Evolutionary conservation across 306 rosid genomes (phyloP).

Genomic region (Mimosa bimucronata): DNA sequence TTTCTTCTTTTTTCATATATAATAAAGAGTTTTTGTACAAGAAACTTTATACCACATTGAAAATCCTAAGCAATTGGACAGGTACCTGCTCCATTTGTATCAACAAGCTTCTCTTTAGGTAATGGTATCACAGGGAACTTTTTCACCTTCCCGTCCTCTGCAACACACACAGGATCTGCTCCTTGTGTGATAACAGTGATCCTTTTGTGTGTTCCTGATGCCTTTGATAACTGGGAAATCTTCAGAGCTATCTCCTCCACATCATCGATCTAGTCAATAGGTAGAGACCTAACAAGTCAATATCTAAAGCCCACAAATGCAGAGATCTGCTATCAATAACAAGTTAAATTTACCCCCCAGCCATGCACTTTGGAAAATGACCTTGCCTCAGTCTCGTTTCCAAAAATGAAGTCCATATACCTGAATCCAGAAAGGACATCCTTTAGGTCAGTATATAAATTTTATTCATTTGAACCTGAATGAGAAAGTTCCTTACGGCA

Average conservation of each 20-base stretch:
- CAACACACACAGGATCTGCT: conserved; percentile 92
- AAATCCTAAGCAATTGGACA: too few relatives aligned
- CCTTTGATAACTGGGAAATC: conserved; percentile 87
- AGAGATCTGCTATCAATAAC: conserved; percentile 17
- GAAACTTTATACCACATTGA: background rate
- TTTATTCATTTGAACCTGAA: conserved; percentile 5
- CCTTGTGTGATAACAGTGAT: conserved; percentile 96
- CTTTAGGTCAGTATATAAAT: conserved; percentile 24
- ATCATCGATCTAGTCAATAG: conserved; percentile 67
- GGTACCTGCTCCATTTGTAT: conserved; percentile 95
- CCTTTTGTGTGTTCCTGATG: conserved; percentile 84
- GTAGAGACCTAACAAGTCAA: conserved; percentile 27
- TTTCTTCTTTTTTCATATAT: background rate
- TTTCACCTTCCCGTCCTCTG: conserved; percentile 85
- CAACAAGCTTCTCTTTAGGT: conserved; percentile 90
- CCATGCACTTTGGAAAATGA: conserved; percentile 82
- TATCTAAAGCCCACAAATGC: conserved; percentile 26
- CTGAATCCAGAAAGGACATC: conserved; percentile 46
- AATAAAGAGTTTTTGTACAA: background rate
- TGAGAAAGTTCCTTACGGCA: conserved; percentile 62
- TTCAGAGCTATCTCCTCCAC: conserved; percentile 91
- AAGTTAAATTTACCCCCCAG: conserved; percentile 74
- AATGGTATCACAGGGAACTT: conserved; percentile 66
- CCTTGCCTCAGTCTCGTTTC: conserved; percentile 96
- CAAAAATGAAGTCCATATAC: conserved; percentile 82